Evolutionary conservation across 106 monocot genomes (phyloP).

Genomic region (Dioscorea dumetorum): DNA sequence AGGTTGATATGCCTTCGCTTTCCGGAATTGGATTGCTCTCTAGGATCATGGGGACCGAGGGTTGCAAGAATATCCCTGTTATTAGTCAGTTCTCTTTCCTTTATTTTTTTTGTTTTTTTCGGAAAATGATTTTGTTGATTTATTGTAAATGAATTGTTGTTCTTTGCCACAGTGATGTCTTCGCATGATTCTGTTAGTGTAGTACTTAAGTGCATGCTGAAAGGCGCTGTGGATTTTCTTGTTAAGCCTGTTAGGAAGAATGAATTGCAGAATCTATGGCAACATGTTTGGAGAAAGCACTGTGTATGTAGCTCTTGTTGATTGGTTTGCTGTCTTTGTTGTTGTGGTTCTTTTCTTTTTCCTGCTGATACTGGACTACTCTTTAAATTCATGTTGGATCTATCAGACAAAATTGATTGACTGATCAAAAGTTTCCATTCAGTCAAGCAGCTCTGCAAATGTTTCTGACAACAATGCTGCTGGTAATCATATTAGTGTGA

Average conservation of each 20-base stretch:
- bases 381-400: no score
- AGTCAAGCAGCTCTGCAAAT: constrained; percentile 46
- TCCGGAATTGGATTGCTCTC: background rate
- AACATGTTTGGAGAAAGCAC: constrained; percentile 95
- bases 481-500: constrained; percentile 56
- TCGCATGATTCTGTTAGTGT: constrained; percentile 2
- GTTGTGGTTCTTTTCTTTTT: no score
- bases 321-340: no score
- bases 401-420: no score
- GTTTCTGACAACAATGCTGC: constrained; percentile 58
- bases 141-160: background rate
- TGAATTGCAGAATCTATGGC: constrained; percentile 86
- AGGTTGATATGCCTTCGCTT: constrained; percentile 5
- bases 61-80: constrained; percentile 4
- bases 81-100: background rate
- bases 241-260: constrained; percentile 58
- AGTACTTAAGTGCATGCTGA: constrained; percentile 7
- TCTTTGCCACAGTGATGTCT: constrained; percentile 3
- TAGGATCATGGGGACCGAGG: constrained; percentile 1
- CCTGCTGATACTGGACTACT: no score
- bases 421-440: constrained; percentile 15
- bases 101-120: background rate
- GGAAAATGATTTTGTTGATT: background rate
- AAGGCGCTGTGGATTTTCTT: constrained; percentile 10
- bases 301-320: constrained; percentile 46